Percentiles rank a stretch among this genome's conserved stretches.
Conservation (phyloP, 257 asterid species). For the Sherardia arvensis region DNA sequence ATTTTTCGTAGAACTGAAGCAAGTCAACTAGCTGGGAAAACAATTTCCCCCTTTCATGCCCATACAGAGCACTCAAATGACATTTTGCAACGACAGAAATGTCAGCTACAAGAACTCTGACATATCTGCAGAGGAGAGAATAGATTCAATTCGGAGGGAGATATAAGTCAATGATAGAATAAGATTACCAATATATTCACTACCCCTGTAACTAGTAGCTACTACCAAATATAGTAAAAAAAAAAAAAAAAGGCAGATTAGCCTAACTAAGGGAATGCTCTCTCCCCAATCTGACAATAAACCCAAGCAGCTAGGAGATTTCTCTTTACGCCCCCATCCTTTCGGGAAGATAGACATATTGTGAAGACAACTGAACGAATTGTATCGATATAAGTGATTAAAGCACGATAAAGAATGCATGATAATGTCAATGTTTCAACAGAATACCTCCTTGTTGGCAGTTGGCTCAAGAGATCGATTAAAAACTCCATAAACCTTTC, state of each 20-base stretch:
- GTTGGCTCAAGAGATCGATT: slow-evolving; percentile 98
- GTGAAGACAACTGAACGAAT: neutral
- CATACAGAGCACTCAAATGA: slow-evolving; percentile 81
- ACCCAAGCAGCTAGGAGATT: neutral
- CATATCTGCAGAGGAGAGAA: slow-evolving; percentile 37
- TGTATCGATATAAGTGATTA: neutral
- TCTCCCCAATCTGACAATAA: neutral
- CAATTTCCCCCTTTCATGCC: slow-evolving; percentile 85
- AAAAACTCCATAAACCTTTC: slow-evolving; percentile 98
- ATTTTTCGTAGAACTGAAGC: slow-evolving; percentile 92
- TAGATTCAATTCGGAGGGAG: neutral
- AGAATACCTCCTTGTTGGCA: slow-evolving; percentile 84
- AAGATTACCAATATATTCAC: neutral
- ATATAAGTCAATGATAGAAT: neutral
- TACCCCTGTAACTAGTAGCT: neutral
- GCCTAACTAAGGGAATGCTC: neutral
- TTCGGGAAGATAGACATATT: neutral
- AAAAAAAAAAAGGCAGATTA: neutral
- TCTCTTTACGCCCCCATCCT: neutral
- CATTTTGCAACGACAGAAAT: slow-evolving; percentile 94
- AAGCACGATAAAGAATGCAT: neutral
- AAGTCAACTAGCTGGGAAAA: slow-evolving; percentile 92
- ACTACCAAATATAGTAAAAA: neutral
- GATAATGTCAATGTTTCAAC: neutral
- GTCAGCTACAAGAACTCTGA: slow-evolving; percentile 93